A percentile compares a stretch with the other conserved stretches of the same genome.
Evolutionary conservation across 2,329 filamentous ascomycete genomes (phyloP).

Genomic region (Clonostachys solani): DNA sequence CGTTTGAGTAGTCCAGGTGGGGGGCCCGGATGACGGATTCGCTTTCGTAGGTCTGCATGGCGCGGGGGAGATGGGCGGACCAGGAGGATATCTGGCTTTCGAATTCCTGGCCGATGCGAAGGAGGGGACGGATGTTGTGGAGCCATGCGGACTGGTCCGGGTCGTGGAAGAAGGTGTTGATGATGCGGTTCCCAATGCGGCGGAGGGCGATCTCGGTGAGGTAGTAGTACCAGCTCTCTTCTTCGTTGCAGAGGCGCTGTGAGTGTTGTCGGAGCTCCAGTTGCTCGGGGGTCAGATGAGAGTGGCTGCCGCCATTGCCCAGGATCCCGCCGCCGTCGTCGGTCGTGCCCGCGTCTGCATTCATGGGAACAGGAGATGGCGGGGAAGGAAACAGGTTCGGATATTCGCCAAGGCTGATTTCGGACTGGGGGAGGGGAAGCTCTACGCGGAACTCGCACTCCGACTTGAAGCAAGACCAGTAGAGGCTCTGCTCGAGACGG

Average conservation of each 20-base stretch:
- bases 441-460: constrained; percentile 34
- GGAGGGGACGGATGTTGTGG: constrained; percentile 7
- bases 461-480: constrained; percentile 38
- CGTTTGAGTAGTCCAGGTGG: constrained; percentile 3
- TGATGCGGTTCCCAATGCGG: constrained; percentile 32
- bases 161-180: constrained; percentile 17
- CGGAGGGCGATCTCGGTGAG: constrained; percentile 34
- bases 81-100: constrained; percentile 14
- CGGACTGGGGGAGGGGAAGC: constrained; percentile 26
- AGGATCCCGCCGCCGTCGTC: neutral
- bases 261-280: constrained; percentile 9
- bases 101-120: constrained; percentile 13
- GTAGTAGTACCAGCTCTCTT: constrained; percentile 37
- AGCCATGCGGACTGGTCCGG: constrained; percentile 5
- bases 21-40: constrained; percentile 7
- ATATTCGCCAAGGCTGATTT: constrained; percentile 24
- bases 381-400: constrained; percentile 21
- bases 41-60: constrained; percentile 11
- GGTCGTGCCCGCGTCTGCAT: neutral
- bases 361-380: constrained; percentile 8
- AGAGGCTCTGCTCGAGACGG: constrained; percentile 30
- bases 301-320: neutral
- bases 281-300: constrained; percentile 3
- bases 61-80: constrained; percentile 10
- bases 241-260: constrained; percentile 14